A percentile compares a stretch with the other conserved stretches of the same genome.
Evolutionary conservation across 164 flowering plant species (phyloP).

Genomic region (Tetracentron sinense): DNA sequence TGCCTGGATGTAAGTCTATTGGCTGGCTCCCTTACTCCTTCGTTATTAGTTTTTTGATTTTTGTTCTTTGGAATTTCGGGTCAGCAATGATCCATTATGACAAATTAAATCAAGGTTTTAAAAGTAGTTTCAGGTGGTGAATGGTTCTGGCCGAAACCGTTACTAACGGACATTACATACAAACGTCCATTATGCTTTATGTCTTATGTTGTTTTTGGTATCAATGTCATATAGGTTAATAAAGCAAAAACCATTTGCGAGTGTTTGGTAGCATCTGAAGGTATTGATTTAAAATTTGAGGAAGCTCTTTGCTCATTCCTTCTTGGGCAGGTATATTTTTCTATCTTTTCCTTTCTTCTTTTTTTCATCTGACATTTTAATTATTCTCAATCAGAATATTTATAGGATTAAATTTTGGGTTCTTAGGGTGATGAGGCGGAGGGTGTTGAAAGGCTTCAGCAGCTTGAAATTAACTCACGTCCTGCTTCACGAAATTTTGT

Average conservation of each 20-base stretch:
- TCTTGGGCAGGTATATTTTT: constrained; percentile 83
- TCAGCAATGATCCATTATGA: too few species aligned
- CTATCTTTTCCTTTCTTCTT: too few species aligned
- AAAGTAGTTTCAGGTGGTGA: too few species aligned
- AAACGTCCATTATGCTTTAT: too few species aligned
- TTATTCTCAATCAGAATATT: constrained; percentile 3
- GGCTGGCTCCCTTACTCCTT: neutral
- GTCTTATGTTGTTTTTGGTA: neutral
- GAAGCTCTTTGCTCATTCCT: constrained; percentile 81
- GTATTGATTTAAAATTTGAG: constrained; percentile 80
- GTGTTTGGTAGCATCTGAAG: constrained; percentile 74
- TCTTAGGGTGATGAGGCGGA: constrained; percentile 67
- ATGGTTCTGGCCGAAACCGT: too few species aligned
- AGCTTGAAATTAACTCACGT: constrained; percentile 45
- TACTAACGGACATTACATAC: too few species aligned
- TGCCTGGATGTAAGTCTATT: neutral
- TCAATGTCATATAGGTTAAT: constrained; percentile 57
- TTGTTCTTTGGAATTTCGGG: neutral
- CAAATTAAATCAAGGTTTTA: too few species aligned
- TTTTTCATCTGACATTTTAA: neutral
- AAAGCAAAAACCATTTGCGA: constrained; percentile 78
- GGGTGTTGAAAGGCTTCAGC: constrained; percentile 61
- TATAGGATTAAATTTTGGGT: constrained; percentile 12
- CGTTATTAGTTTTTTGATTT: neutral
- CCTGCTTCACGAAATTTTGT: constrained; percentile 36